A percentile compares a stretch with the other conserved stretches of the same genome.
phyloP scores from a whole-genome alignment of 768 basidiomycete species.

The Boletus vinaceobasis region DNA sequence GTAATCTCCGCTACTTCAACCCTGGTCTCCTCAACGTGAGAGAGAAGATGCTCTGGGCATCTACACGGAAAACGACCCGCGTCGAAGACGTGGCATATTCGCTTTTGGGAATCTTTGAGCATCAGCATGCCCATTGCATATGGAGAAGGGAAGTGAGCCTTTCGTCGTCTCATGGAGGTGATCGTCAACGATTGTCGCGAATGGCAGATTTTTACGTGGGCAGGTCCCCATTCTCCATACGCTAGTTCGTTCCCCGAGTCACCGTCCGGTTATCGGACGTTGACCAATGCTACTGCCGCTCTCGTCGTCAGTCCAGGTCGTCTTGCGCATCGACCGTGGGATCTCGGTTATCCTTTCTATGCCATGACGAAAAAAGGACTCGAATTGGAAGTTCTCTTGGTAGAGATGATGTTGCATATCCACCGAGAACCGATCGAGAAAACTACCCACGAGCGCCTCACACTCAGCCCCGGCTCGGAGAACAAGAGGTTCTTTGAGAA shows the following conservation, averaged over 20 bases:
- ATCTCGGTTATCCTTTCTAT: slow-evolving; percentile 20
- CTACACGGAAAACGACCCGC: slow-evolving; percentile 22
- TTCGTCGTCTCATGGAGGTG: slow-evolving; percentile 23
- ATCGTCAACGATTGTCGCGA: slow-evolving; percentile 19
- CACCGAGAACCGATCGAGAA: slow-evolving; percentile 8
- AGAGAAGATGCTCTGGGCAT: slow-evolving; percentile 26
- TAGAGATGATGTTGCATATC: slow-evolving; percentile 23
- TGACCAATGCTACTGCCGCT: background rate
- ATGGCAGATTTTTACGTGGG: slow-evolving; percentile 22
- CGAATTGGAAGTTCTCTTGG: slow-evolving; percentile 19
- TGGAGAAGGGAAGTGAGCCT: slow-evolving; percentile 25
- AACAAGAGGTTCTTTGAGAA: slow-evolving; percentile 16
- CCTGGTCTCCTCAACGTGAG: slow-evolving; percentile 18
- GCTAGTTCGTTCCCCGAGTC: slow-evolving; percentile 18
- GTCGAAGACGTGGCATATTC: slow-evolving; percentile 26
- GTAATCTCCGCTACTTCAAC: slow-evolving; percentile 17
- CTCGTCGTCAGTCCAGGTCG: background rate
- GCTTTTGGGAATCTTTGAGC: slow-evolving; percentile 25
- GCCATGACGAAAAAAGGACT: slow-evolving; percentile 22
- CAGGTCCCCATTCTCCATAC: slow-evolving; percentile 20
- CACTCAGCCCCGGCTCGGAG: slow-evolving; percentile 10
- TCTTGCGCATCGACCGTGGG: slow-evolving; percentile 7
- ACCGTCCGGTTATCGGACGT: slow-evolving; percentile 15
- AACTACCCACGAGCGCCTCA: slow-evolving; percentile 11
- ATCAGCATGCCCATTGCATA: slow-evolving; percentile 23